Base-by-base conservation (phyloP, 768 basidiomycete genomes). In the Solioccasus polychromus region DNA sequence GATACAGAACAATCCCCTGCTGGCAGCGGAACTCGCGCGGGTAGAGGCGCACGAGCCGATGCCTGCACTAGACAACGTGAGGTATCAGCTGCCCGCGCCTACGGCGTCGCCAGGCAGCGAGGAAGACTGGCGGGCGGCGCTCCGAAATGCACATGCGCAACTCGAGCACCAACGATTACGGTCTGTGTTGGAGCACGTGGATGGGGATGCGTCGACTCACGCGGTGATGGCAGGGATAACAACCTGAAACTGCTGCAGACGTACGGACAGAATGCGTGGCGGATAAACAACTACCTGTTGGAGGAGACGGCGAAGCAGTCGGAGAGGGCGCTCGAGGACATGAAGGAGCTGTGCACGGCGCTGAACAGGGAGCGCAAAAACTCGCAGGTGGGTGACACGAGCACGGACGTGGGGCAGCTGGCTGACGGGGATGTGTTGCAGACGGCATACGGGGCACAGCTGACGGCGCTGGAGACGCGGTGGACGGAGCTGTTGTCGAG, bases 401-500 rank as follows among this genome's bases (percentile, higher is more conserved):
- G 5, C 6, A 0, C 12, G 2, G 30, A 12, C 20, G 3, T 26
- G 12, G 35, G 5, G 14, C 15, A 15, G 14, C 6, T 5, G 20
- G 5, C 11, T 15, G 48, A 23, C 7, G 37, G 35, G 52, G 30
- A 45, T 37, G 46, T 12, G 11, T 5, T 39, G 5, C 61, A 97
- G 88, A 89, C 86, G 35, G 79, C 75, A 8, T 70, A 85, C 17
- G 93, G 93, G 42, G 74, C 79, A 40, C 89, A 93, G 57, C 70
- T 98, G 47, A 87, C 81, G 23, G 71, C 80, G 8, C 70, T 96
- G 48, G 93, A 97, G 68, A 86, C 80, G 29, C 77, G 84, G 51
- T 98, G 94, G 94, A 94, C 91, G 18, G 90, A 93, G 67, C 73
- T 97, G 37, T 84, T 98, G 45, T 92, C 91, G 43, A 86, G 69